These are phyloP conservation scores for Sporothrix protearum DNA, from an alignment of 2,329 filamentous ascomycete genomes.

Conservation along the genomic window DNA sequence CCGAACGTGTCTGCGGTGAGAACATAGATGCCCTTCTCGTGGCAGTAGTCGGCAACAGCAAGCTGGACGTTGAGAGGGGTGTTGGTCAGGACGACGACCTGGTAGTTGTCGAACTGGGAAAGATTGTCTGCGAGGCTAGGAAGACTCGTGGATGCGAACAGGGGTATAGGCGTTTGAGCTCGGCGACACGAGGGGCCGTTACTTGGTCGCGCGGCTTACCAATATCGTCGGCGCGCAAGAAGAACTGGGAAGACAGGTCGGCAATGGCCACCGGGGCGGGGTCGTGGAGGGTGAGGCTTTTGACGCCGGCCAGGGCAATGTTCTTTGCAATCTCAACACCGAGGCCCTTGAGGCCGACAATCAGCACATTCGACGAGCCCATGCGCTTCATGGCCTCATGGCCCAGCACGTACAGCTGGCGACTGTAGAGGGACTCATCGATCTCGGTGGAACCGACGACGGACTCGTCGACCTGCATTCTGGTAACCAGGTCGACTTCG, in stretches of 20 bases:
- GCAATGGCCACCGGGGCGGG: constrained; percentile 77
- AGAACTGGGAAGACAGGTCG: constrained; percentile 96
- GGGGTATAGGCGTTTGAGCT: constrained; percentile 98
- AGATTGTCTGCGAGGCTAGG: constrained; percentile 70
- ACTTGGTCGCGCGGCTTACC: constrained; percentile 86
- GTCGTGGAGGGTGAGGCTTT: constrained; percentile 91
- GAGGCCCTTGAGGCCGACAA: constrained; percentile 87
- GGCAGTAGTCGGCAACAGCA: constrained; percentile 85
- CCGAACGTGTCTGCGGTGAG: constrained; percentile 87
- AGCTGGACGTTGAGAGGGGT: constrained; percentile 77
- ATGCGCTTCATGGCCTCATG: constrained; percentile 97
- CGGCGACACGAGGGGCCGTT: constrained; percentile 83
- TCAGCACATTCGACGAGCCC: constrained; percentile 89
- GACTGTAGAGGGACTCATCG: constrained; percentile 70
- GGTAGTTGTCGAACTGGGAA: constrained; percentile 80
- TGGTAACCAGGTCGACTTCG: constrained; percentile 60
- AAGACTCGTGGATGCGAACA: constrained; percentile 68
- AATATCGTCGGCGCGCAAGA: constrained; percentile 81
- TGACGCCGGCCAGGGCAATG: constrained; percentile 94
- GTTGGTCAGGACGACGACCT: constrained; percentile 87
- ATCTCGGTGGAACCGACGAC: constrained; percentile 55
- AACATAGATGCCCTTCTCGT: constrained; percentile 87
- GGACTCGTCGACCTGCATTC: constrained; percentile 63
- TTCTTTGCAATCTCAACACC: constrained; percentile 99
- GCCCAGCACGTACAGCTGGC: constrained; percentile 68